phyloP scores from a whole-genome alignment of 805 yeast genomes.

The Limtongozyma cylindracea region DNA sequence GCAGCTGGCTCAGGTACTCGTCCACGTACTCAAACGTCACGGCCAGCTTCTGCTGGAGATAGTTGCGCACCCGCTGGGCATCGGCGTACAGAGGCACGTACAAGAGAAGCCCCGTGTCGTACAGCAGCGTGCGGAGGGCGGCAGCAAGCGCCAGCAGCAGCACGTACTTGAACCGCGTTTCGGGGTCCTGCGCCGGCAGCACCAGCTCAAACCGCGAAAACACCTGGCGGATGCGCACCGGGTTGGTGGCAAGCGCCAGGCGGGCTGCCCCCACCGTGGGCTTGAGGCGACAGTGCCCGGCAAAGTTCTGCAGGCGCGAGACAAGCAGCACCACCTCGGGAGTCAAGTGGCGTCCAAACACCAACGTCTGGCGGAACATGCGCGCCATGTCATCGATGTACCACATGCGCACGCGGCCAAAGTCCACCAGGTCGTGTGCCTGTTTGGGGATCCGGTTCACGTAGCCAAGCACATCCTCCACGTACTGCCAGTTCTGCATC shows the following conservation, averaged over 20 bases:
- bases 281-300: conserved; percentile 35
- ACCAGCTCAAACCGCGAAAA: conserved; percentile 46
- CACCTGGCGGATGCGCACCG: conserved; percentile 35
- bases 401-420: conserved; percentile 83
- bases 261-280: conserved; percentile 40
- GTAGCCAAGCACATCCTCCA: conserved; percentile 35
- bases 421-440: conserved; percentile 64
- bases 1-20: conserved; percentile 61
- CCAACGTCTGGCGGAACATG: conserved; percentile 50
- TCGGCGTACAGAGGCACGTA: conserved; percentile 77
- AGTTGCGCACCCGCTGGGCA: conserved; percentile 52
- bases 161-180: conserved; percentile 62
- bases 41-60: conserved; percentile 36
- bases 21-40: conserved; percentile 46
- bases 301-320: conserved; percentile 22
- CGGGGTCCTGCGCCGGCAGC: conserved; percentile 26
- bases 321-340: conserved; percentile 54
- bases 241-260: too few species aligned
- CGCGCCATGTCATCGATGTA: conserved; percentile 62
- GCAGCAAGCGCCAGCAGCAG: conserved; percentile 51
- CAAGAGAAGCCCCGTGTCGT: conserved; percentile 52
- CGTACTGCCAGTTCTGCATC: conserved; percentile 86
- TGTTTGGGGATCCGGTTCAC: conserved; percentile 57
- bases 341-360: conserved; percentile 51
- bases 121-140: conserved; percentile 29